Conservation (phyloP, 441 rosid species). For the Dalechampia spathulata region DNA sequence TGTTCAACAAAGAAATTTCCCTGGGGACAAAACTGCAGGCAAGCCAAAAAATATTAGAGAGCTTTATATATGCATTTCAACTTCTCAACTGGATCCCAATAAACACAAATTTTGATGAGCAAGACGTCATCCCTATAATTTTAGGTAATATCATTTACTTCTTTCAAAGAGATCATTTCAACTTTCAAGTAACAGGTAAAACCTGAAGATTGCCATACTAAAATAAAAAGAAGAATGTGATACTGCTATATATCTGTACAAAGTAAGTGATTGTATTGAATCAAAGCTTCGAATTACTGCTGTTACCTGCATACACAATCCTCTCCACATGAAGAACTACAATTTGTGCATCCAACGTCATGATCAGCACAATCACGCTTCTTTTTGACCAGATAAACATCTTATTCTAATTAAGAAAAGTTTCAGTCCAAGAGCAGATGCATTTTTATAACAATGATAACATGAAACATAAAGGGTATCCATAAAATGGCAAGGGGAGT, state of each 20-base stretch:
- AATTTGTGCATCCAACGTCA: slow-evolving; percentile 79
- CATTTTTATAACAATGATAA: neutral
- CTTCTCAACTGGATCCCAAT: too few species aligned
- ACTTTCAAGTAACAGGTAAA: neutral
- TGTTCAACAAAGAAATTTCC: too few species aligned
- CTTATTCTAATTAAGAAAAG: slow-evolving; percentile 51
- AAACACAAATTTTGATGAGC: too few species aligned
- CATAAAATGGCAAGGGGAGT: too few species aligned
- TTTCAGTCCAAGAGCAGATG: neutral
- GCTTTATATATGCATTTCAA: too few species aligned
- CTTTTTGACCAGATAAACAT: slow-evolving; percentile 81
- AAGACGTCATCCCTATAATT: too few species aligned
- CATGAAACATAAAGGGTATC: neutral
- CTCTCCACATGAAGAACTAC: slow-evolving; percentile 65
- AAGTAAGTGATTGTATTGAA: neutral
- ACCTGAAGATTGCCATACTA: too few species aligned
- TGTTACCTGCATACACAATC: slow-evolving; percentile 87
- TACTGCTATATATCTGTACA: neutral
- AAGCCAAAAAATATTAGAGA: too few species aligned
- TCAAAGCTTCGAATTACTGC: slow-evolving; percentile 8
- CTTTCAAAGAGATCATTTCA: neutral
- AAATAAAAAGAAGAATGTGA: neutral
- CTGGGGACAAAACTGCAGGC: too few species aligned
- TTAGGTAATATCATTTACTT: neutral
- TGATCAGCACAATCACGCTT: slow-evolving; percentile 57